These are phyloP conservation scores for Magnusiomyces magnusii DNA, from an alignment of 1,139 yeast species.

Conservation along the genomic window DNA sequence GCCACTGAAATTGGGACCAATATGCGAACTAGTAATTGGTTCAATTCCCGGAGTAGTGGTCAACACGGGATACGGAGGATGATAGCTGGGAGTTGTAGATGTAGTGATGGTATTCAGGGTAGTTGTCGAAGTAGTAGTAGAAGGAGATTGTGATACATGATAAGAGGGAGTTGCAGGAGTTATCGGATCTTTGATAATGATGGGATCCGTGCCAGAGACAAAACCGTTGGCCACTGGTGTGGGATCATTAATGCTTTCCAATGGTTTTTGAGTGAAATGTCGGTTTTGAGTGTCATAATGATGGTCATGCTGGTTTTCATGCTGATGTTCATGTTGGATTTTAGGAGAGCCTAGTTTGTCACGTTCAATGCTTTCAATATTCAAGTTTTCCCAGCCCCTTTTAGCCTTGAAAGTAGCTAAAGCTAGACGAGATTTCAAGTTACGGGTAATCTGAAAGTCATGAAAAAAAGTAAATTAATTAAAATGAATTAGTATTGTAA, in stretches of 20 bases:
- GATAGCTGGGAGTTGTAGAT: not conserved
- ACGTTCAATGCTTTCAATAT: not conserved
- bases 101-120: not conserved
- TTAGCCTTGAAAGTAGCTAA: conserved; percentile 4
- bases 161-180: not conserved
- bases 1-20: too few species aligned
- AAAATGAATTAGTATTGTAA: not conserved
- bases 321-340: not conserved
- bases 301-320: not conserved
- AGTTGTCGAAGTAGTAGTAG: not conserved
- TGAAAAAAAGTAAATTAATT: not conserved
- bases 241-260: not conserved
- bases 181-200: not conserved
- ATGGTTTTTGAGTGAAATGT: not conserved
- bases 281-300: not conserved
- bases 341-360: not conserved
- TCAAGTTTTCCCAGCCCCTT: conserved; percentile 4
- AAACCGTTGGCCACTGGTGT: not conserved
- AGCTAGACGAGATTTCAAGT: conserved; percentile 4
- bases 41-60: not conserved
- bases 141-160: not conserved
- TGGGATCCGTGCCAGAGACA: not conserved
- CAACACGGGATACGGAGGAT: not conserved
- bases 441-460: conserved; percentile 1
- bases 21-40: not conserved